phyloP scores from a whole-genome alignment of 148 eudicot genomes.

The Camellia sinensis region DNA sequence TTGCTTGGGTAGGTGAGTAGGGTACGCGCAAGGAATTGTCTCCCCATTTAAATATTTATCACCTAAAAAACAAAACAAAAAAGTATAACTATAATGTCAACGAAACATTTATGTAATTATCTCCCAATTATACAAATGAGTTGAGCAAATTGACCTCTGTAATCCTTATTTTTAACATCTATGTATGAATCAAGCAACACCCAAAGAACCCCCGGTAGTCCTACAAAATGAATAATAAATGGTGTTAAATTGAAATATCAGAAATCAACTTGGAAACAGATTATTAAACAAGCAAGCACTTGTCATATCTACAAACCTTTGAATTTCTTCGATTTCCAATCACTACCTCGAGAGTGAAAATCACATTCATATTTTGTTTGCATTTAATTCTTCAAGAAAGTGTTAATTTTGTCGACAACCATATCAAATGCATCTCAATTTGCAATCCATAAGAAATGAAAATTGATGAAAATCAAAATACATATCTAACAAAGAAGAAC shows the following conservation, averaged over 20 bases:
- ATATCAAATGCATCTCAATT: no score
- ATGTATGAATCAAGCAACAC: constrained; percentile 87
- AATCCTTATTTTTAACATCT: constrained; percentile 88
- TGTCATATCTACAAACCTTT: constrained; percentile 43
- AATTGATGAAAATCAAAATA: no score
- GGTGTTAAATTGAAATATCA: neutral
- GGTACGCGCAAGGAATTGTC: constrained; percentile 83
- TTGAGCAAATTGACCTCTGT: constrained; percentile 53
- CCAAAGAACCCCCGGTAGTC: constrained; percentile 88
- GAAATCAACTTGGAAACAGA: constrained; percentile 3
- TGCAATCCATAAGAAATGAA: no score
- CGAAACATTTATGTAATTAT: neutral
- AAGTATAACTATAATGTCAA: neutral
- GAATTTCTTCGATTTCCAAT: constrained; percentile 55
- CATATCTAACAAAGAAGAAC: no score
- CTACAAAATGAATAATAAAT: constrained; percentile 32
- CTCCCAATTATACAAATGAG: neutral
- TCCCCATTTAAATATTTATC: constrained; percentile 82
- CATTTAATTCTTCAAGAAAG: no score
- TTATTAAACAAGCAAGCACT: neutral
- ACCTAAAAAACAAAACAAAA: constrained; percentile 34
- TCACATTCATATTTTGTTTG: no score
- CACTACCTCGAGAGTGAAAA: no score
- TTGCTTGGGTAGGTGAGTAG: constrained; percentile 82
- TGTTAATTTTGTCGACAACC: no score